These are phyloP conservation scores for Telfairia occidentalis DNA, from an alignment of 331 rosid genomes.

Conservation along the genomic window DNA sequence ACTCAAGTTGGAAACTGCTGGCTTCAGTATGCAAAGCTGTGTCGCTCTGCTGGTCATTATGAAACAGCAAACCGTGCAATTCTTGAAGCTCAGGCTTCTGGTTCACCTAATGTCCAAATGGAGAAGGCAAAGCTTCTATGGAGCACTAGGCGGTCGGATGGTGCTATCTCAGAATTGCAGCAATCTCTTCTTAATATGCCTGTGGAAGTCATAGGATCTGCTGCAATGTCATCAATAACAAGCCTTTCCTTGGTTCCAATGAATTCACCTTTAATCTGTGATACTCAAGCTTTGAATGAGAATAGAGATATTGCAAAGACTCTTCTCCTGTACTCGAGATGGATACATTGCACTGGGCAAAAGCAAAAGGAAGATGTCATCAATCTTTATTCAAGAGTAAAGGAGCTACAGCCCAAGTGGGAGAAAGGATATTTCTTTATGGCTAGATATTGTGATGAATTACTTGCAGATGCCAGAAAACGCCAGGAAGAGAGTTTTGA, in stretches of 20 bases:
- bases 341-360: constrained; percentile 99
- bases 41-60: constrained; percentile 91
- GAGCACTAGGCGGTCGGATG: constrained; percentile 88
- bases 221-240: constrained; percentile 73
- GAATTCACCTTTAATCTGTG: constrained; percentile 43
- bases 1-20: constrained; percentile 94
- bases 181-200: constrained; percentile 84
- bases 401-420: constrained; percentile 92
- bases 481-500: constrained; percentile 79
- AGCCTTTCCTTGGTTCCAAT: constrained; percentile 75
- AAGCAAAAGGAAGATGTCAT: constrained; percentile 93
- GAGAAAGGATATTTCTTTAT: constrained; percentile 85
- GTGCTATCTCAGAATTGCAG: constrained; percentile 84
- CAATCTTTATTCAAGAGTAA: constrained; percentile 72
- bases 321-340: constrained; percentile 87
- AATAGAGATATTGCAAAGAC: constrained; percentile 66
- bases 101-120: constrained; percentile 79
- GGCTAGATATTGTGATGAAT: constrained; percentile 90
- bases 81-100: constrained; percentile 82
- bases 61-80: constrained; percentile 94
- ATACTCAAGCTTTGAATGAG: constrained; percentile 64
- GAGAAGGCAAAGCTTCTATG: constrained; percentile 93
- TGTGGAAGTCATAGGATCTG: constrained; percentile 59
- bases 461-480: constrained; percentile 88
- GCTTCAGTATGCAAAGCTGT: constrained; percentile 93